Conservation (phyloP, 1,284 basidiomycete genomes). For the Xerocomus nothofagi region DNA sequence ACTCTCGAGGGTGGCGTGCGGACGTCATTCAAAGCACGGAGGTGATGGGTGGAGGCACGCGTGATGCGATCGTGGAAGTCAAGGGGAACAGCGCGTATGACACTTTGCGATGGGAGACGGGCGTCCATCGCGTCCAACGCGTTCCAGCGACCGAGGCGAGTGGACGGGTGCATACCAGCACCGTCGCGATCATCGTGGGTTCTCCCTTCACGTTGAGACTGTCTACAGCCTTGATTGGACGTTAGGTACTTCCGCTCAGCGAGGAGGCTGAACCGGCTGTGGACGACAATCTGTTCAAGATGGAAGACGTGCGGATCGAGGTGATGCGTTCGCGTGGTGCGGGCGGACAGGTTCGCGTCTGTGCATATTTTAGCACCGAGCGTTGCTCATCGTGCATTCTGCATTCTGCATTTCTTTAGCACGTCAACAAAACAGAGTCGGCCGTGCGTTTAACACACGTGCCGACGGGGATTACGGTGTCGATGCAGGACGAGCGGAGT, state of each 20-base stretch:
- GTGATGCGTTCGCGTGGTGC: conserved; percentile 96
- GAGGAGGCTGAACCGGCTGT: conserved; percentile 54
- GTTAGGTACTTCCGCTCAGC: conserved; percentile 75
- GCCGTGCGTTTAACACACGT: conserved; percentile 95
- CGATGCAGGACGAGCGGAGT: conserved; percentile 97
- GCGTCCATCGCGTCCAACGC: conserved; percentile 94
- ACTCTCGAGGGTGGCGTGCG: conserved; percentile 49
- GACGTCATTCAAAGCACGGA: conserved; percentile 53
- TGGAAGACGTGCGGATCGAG: conserved; percentile 87
- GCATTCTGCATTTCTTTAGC: no score
- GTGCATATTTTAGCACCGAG: background rate
- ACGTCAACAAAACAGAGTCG: conserved; percentile 99
- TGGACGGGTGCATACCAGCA: conserved; percentile 92
- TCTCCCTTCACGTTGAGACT: background rate
- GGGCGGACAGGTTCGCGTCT: conserved; percentile 79
- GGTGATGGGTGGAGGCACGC: conserved; percentile 65
- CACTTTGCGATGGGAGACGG: conserved; percentile 84
- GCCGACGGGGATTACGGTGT: conserved; percentile 92
- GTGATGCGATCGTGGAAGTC: conserved; percentile 84
- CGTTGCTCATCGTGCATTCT: conserved; percentile 7
- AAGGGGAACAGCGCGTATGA: conserved; percentile 82
- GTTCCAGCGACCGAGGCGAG: conserved; percentile 88
- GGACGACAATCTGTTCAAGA: conserved; percentile 66
- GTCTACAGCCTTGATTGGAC: background rate
- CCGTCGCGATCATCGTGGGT: conserved; percentile 82